Evolutionary conservation across 2,329 filamentous ascomycete species (phyloP).

Genomic region (Pestalotiopsis sp.): DNA sequence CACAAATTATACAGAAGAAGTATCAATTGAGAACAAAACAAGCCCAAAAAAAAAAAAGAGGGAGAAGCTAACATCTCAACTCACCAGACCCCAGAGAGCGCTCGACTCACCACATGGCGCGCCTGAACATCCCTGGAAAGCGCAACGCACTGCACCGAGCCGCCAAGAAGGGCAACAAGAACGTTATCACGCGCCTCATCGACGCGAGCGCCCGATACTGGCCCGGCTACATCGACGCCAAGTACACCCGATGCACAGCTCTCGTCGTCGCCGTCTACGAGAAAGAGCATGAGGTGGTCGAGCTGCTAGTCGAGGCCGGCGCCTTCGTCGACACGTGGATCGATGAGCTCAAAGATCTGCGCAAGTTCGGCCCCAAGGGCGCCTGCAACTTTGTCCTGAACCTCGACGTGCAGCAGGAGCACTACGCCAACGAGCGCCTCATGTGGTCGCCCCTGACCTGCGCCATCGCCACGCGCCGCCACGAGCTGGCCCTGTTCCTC

Average conservation of each 20-base stretch:
- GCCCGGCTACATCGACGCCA: conserved; percentile 5
- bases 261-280: background rate
- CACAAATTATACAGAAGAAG: no score
- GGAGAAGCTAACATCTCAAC: no score
- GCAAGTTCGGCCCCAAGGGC: background rate
- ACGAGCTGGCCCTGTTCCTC: background rate
- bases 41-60: no score
- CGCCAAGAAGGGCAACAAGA: background rate
- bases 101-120: no score
- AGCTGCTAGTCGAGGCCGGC: background rate
- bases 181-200: background rate
- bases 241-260: background rate
- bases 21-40: no score
- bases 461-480: background rate
- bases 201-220: background rate
- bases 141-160: no score
- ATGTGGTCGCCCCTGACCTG: background rate
- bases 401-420: background rate
- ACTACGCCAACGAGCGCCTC: background rate
- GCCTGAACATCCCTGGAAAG: no score
- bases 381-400: conserved; percentile 1
- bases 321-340: conserved; percentile 8
- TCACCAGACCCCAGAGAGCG: no score
- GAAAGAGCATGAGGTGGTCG: background rate
- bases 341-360: background rate